Evolutionary conservation across 495 filamentous ascomycete genomes (phyloP).

Genomic region (Podospora comata): DNA sequence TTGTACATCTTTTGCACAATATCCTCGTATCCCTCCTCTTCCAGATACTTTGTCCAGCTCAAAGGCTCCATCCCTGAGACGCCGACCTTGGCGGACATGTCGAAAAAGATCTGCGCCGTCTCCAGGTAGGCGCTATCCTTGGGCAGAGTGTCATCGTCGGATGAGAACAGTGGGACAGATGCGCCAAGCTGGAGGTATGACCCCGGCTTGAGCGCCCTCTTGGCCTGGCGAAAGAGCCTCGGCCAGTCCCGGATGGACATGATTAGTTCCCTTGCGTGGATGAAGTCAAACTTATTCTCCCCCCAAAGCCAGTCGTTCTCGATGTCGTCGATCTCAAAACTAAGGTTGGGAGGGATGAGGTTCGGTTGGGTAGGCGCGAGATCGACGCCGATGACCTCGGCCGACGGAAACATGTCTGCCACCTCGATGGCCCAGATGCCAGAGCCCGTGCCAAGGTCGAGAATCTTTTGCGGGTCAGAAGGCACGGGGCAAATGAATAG

Average conservation of each 20-base stretch:
- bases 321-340: slow-evolving; percentile 51
- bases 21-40: slow-evolving; percentile 46
- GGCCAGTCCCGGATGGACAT: slow-evolving; percentile 58
- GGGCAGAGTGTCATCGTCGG: slow-evolving; percentile 34
- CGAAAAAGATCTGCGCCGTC: slow-evolving; percentile 22
- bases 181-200: slow-evolving; percentile 44
- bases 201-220: slow-evolving; percentile 26
- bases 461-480: slow-evolving; percentile 43
- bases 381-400: slow-evolving; percentile 28
- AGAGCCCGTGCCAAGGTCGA: slow-evolving; percentile 47
- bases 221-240: slow-evolving; percentile 39
- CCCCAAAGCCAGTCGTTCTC: slow-evolving; percentile 50
- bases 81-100: slow-evolving; percentile 6
- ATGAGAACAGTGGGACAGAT: slow-evolving; percentile 45
- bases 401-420: slow-evolving; percentile 52
- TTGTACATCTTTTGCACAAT: slow-evolving; percentile 45
- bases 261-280: slow-evolving; percentile 49
- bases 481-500: slow-evolving; percentile 56
- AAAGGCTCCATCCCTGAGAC: slow-evolving; percentile 37
- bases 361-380: slow-evolving; percentile 23
- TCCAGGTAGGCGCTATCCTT: slow-evolving; percentile 16
- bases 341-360: slow-evolving; percentile 45
- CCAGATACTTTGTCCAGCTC: slow-evolving; percentile 31
- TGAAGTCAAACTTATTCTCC: slow-evolving; percentile 45
- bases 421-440: slow-evolving; percentile 53